Conservation (phyloP, 139 green algal genomes). For the Cymbomonas tetramitiformis region DNA sequence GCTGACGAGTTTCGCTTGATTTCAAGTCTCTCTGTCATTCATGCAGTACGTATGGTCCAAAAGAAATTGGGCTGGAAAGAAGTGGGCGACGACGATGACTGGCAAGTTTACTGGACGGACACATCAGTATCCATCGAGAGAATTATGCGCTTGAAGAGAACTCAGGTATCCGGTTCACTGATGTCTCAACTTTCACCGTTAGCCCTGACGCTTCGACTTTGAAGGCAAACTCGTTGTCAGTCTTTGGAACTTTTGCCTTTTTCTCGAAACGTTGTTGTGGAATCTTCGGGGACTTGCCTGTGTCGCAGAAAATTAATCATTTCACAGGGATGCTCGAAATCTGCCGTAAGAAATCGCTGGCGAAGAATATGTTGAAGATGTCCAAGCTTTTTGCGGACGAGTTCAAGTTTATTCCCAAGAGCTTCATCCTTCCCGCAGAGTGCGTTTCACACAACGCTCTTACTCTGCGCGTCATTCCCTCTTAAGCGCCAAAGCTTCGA, state of each 20-base stretch:
- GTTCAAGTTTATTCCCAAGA: constrained; percentile 22
- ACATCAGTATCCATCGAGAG: constrained; percentile 49
- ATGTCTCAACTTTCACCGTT: too few species aligned
- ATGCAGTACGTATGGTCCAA: too few species aligned
- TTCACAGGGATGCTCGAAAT: constrained; percentile 72
- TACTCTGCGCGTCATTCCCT: too few species aligned
- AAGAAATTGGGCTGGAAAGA: constrained; percentile 54
- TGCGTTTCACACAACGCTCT: too few species aligned
- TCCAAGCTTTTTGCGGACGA: constrained; percentile 4
- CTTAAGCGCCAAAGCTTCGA: too few species aligned
- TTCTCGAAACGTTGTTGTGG: not conserved
- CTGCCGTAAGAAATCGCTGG: constrained; percentile 62
- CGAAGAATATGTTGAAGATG: constrained; percentile 46
- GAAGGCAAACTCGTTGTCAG: too few species aligned
- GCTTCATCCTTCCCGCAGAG: constrained; percentile 42
- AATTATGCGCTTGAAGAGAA: constrained; percentile 38
- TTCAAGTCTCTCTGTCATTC: too few species aligned
- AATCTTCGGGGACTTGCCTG: constrained; percentile 13
- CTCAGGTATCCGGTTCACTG: too few species aligned
- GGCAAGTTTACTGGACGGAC: constrained; percentile 60
- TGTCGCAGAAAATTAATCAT: constrained; percentile 82
- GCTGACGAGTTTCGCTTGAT: too few species aligned
- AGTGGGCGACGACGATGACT: constrained; percentile 43
- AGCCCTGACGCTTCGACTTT: too few species aligned
- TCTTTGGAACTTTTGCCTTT: too few species aligned